Evolutionary conservation across 768 basidiomycete species (phyloP).

Genomic region (Amanita rubescens): DNA sequence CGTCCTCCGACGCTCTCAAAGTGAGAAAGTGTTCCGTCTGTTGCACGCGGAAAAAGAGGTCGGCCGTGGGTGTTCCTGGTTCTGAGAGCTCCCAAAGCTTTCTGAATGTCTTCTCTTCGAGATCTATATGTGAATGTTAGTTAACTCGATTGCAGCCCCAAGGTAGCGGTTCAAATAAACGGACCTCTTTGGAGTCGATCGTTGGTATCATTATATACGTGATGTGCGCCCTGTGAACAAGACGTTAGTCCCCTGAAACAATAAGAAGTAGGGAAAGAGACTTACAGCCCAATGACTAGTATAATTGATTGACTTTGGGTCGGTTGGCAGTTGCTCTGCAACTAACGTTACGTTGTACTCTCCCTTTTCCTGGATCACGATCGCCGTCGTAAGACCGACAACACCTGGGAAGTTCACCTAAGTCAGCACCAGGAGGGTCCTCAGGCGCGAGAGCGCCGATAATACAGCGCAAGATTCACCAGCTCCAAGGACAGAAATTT

Average conservation of each 20-base stretch:
- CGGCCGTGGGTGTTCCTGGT: conserved; percentile 45
- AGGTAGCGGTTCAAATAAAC: conserved; percentile 7
- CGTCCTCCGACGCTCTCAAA: conserved; percentile 28
- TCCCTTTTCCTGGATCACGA: conserved; percentile 58
- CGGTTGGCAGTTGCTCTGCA: conserved; percentile 65
- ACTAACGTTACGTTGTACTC: conserved; percentile 60
- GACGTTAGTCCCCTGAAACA: background rate
- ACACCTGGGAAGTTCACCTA: conserved; percentile 47
- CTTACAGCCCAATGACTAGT: conserved; percentile 81
- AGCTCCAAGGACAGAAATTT: conserved; percentile 32
- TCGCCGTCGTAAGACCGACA: conserved; percentile 68
- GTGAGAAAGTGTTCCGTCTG: conserved; percentile 56
- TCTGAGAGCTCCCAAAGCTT: conserved; percentile 67
- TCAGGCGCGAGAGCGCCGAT: too few species aligned
- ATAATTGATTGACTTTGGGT: conserved; percentile 65
- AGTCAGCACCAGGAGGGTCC: background rate
- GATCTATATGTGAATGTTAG: conserved; percentile 30
- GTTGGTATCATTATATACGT: conserved; percentile 51
- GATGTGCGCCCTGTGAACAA: conserved; percentile 65
- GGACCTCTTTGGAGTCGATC: conserved; percentile 50
- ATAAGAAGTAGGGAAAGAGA: conserved; percentile 4
- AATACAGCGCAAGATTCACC: conserved; percentile 19
- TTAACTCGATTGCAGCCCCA: background rate
- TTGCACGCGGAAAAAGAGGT: conserved; percentile 54
- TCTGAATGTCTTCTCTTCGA: conserved; percentile 71